phyloP scores from a whole-genome alignment of 2,329 filamentous ascomycete genomes.

The Xylariales sp. region DNA sequence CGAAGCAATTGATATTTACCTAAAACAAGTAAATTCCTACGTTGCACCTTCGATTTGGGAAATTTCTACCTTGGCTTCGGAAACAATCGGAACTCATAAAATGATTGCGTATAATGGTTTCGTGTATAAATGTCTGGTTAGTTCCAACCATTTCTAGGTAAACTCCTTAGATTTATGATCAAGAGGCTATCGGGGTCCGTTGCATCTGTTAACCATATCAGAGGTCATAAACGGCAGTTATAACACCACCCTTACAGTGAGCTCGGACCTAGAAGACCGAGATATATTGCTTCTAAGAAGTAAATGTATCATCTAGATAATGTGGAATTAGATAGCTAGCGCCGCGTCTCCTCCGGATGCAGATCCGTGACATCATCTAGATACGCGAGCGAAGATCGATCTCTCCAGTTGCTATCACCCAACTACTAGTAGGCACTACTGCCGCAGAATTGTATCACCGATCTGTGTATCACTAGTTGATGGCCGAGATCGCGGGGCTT shows the following conservation, averaged over 20 bases:
- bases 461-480: not conserved
- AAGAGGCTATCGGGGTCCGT: too few relatives aligned
- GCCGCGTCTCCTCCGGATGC: not conserved
- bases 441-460: not conserved
- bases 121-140: too few relatives aligned
- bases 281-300: not conserved
- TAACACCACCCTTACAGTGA: too few relatives aligned
- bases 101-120: not conserved
- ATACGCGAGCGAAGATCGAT: constrained; percentile 15
- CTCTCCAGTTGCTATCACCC: not conserved
- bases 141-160: too few relatives aligned
- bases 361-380: constrained; percentile 23
- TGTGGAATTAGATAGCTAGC: not conserved
- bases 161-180: too few relatives aligned
- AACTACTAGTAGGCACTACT: not conserved
- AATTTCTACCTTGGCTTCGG: not conserved
- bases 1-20: constrained; percentile 8
- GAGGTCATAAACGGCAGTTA: too few relatives aligned
- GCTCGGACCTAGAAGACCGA: too few relatives aligned
- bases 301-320: not conserved
- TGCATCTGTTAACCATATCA: too few relatives aligned
- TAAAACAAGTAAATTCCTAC: not conserved
- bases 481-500: not conserved
- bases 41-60: not conserved
- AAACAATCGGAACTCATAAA: not conserved